Evolutionary conservation across 176 grass and related monocot genomes (phyloP).

Genomic region (Pontederia crassipes): DNA sequence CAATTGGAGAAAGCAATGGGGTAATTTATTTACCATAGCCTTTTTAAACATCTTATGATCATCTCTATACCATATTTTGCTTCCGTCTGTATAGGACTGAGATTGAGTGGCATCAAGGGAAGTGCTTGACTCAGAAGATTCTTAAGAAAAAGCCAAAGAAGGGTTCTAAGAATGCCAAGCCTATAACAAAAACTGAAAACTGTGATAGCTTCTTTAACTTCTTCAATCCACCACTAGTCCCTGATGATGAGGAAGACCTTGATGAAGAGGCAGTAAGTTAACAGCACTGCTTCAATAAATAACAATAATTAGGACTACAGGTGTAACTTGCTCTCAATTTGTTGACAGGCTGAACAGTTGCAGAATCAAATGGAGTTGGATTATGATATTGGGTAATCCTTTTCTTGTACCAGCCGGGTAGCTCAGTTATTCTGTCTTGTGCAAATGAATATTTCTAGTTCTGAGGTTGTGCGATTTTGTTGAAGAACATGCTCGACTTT

Average conservation of each 20-base stretch:
- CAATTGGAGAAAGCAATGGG: slow-evolving; percentile 8
- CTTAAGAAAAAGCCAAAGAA: slow-evolving; percentile 18
- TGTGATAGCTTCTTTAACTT: slow-evolving; percentile 16
- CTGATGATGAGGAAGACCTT: slow-evolving; percentile 4
- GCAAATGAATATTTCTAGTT: neutral
- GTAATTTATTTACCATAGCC: slow-evolving; percentile 1
- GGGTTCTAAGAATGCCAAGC: slow-evolving; percentile 17
- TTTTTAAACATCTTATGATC: neutral
- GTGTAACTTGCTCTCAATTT: neutral
- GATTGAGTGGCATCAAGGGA: slow-evolving; percentile 10
- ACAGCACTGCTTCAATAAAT: neutral
- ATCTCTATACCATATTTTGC: neutral
- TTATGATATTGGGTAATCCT: slow-evolving; percentile 17
- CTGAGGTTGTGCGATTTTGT: neutral
- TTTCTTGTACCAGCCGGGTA: neutral
- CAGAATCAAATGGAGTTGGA: slow-evolving; percentile 11
- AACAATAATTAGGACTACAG: neutral
- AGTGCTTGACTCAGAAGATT: slow-evolving; percentile 18
- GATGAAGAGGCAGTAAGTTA: slow-evolving; percentile 14
- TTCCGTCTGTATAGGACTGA: neutral
- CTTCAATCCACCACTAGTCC: slow-evolving; percentile 8
- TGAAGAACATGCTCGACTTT: too few relatives aligned
- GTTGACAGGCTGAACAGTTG: slow-evolving; percentile 11
- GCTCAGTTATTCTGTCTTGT: neutral
- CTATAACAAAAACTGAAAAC: slow-evolving; percentile 13